phyloP scores from a whole-genome alignment of 345 rosid species.

The Pugionium cornutum region DNA sequence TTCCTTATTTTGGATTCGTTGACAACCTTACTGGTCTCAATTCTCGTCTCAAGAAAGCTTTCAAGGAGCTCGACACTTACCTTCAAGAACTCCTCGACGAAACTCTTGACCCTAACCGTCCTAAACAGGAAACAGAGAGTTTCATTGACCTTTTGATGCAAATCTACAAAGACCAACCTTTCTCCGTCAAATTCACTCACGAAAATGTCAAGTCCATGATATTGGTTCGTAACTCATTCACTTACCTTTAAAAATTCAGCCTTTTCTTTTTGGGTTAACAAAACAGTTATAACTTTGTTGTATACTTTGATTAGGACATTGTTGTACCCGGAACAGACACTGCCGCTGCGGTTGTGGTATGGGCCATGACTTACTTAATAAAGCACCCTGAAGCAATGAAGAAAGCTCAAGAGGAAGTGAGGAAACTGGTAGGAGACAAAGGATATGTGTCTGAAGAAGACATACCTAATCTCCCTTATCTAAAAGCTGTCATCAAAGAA shows the following conservation, averaged over 20 bases:
- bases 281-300: neutral
- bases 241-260: too few relatives aligned
- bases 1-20: constrained; percentile 43
- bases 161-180: constrained; percentile 37
- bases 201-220: constrained; percentile 46
- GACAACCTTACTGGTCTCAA: constrained; percentile 43
- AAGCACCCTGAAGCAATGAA: constrained; percentile 43
- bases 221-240: constrained; percentile 30
- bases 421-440: constrained; percentile 34
- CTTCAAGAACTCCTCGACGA: constrained; percentile 45
- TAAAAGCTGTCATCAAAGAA: constrained; percentile 36
- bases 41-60: constrained; percentile 36
- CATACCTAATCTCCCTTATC: constrained; percentile 36
- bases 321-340: constrained; percentile 45
- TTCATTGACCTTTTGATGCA: constrained; percentile 39
- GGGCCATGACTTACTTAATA: constrained; percentile 46
- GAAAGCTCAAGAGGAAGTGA: constrained; percentile 40
- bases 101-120: constrained; percentile 42
- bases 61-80: constrained; percentile 40
- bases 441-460: constrained; percentile 41
- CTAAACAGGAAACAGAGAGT: constrained; percentile 41
- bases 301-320: constrained; percentile 33
- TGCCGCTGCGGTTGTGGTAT: constrained; percentile 41
- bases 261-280: too few relatives aligned
- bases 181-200: constrained; percentile 33